phyloP scores from a whole-genome alignment of 2,329 filamentous ascomycete species.

The Venturia pyrina region DNA sequence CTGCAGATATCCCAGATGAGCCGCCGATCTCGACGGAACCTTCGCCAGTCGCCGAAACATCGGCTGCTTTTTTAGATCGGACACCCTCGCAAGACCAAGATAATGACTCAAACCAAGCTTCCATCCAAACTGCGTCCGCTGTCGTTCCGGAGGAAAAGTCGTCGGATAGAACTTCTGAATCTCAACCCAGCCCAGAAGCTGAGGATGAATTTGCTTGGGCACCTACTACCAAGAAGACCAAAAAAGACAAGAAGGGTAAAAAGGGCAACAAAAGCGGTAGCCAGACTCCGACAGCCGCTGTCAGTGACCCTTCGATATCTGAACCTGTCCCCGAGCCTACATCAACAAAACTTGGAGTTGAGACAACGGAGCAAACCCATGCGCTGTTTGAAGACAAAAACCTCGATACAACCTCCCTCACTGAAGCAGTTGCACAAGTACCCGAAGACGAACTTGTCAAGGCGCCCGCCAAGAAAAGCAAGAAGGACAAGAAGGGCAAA shows the following conservation, averaged over 20 bases:
- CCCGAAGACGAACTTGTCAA: not conserved
- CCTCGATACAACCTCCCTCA: not conserved
- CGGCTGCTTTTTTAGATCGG: not conserved
- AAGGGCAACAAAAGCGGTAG: constrained; percentile 16
- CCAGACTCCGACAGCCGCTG: not conserved
- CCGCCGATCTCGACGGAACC: not conserved
- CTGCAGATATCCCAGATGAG: not conserved
- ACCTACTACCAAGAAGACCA: constrained; percentile 13
- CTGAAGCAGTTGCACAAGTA: not conserved
- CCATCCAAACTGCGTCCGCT: not conserved
- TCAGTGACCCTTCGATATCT: not conserved
- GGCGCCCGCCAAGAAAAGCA: not conserved
- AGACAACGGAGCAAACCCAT: not conserved
- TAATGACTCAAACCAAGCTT: not conserved
- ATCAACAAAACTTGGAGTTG: not conserved
- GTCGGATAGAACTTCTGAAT: not conserved
- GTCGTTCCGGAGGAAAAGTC: not conserved
- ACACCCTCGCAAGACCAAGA: not conserved
- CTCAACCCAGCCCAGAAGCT: constrained; percentile 25
- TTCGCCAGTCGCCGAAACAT: not conserved
- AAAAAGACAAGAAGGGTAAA: constrained; percentile 15
- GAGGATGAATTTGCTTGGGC: constrained; percentile 36
- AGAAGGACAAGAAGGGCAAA: constrained; percentile 10
- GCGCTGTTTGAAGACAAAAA: not conserved
- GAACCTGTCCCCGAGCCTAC: not conserved